Conservation (phyloP, 441 rosid genomes). For the Erysimum cheiri region DNA sequence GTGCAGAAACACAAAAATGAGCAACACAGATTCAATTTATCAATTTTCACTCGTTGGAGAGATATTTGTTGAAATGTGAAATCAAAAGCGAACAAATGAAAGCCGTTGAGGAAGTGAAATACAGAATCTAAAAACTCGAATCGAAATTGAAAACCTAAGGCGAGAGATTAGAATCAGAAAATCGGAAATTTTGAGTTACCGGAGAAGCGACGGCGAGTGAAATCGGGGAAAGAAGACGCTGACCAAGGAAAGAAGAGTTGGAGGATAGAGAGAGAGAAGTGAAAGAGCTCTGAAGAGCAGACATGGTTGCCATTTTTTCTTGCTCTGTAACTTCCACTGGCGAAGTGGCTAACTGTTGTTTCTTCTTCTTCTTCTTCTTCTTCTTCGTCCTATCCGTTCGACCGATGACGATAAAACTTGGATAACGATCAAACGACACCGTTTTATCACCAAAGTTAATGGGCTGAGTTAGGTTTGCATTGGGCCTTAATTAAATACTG, state of each 20-base stretch:
- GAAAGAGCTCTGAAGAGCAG: conserved; percentile 81
- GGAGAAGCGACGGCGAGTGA: conserved; percentile 51
- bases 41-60: neutral
- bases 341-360: conserved; percentile 5
- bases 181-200: conserved; percentile 37
- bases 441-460: neutral
- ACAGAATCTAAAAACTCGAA: neutral
- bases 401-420: conserved; percentile 37
- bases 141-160: neutral
- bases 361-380: conserved; percentile 17
- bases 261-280: conserved; percentile 70
- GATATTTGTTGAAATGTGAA: neutral
- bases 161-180: conserved; percentile 3
- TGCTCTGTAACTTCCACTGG: conserved; percentile 25
- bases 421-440: conserved; percentile 47
- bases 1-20: neutral
- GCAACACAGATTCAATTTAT: conserved; percentile 2
- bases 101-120: neutral
- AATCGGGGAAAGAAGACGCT: conserved; percentile 58
- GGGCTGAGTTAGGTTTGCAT: neutral
- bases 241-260: conserved; percentile 76
- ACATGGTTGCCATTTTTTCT: conserved; percentile 69
- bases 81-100: neutral
- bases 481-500: neutral
- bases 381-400: conserved; percentile 42